Conservation (phyloP, 345 rosid genomes). For the Ceriops tagal region DNA sequence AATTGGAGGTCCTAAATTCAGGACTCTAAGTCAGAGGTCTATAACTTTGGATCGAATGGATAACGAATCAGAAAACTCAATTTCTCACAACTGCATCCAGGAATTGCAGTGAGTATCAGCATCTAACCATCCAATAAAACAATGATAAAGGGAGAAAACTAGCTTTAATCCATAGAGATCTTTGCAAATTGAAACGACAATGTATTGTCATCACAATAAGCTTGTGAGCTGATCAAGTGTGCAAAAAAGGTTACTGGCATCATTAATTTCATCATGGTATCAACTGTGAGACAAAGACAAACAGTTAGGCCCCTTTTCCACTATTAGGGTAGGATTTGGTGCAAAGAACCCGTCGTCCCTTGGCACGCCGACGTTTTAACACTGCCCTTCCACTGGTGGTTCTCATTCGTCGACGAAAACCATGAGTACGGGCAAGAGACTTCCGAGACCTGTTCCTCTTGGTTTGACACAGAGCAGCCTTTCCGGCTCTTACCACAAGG, state of each 20-base stretch:
- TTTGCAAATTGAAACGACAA: too few relatives aligned
- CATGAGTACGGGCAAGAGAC: constrained; percentile 91
- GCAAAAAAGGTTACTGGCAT: constrained; percentile 1
- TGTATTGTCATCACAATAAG: not conserved
- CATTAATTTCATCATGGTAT: constrained; percentile 5
- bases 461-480: constrained; percentile 76
- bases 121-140: too few relatives aligned
- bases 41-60: too few relatives aligned
- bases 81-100: too few relatives aligned
- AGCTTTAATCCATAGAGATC: too few relatives aligned
- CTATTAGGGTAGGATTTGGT: constrained; percentile 81
- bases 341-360: constrained; percentile 87
- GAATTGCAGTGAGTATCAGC: too few relatives aligned
- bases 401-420: constrained; percentile 82
- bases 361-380: constrained; percentile 82
- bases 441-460: constrained; percentile 90
- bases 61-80: too few relatives aligned
- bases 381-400: constrained; percentile 86
- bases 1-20: too few relatives aligned
- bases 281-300: not conserved
- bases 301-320: constrained; percentile 48
- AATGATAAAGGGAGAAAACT: too few relatives aligned
- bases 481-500: constrained; percentile 88
- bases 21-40: too few relatives aligned
- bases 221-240: not conserved